Conservation (phyloP, 2,329 filamentous ascomycete species). For the Verticillium nonalfalfae region DNA sequence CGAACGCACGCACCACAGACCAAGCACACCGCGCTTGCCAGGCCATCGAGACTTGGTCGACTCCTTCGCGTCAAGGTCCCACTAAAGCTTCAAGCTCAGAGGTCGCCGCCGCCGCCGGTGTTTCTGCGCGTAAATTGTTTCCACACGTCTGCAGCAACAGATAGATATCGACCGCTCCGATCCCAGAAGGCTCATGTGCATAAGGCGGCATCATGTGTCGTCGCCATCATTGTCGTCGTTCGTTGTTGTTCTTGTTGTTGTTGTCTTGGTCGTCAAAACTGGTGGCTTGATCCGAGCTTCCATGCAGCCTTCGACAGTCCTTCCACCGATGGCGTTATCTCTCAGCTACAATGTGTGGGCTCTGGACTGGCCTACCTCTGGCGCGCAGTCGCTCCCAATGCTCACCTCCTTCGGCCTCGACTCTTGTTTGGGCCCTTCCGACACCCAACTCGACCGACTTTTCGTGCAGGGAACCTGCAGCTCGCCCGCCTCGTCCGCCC, state of each 20-base stretch:
- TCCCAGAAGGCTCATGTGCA: background rate
- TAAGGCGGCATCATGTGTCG: background rate
- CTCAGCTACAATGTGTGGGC: background rate
- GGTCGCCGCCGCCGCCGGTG: no score
- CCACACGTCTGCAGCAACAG: background rate
- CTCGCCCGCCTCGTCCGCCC: background rate
- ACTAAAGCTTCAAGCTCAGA: background rate
- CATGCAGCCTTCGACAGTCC: conserved; percentile 2
- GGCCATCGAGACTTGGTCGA: background rate
- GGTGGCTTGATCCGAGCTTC: background rate
- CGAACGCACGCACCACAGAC: background rate
- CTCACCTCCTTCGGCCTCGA: background rate
- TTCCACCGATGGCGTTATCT: conserved; percentile 5
- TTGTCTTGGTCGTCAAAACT: background rate
- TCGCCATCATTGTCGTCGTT: background rate
- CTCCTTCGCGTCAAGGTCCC: background rate
- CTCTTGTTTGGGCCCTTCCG: background rate
- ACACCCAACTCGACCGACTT: background rate
- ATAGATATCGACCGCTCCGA: background rate
- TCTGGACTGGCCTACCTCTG: background rate
- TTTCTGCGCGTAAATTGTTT: background rate
- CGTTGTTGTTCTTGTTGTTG: background rate
- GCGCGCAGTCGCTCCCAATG: background rate
- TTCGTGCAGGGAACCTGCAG: background rate
- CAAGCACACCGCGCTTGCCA: background rate